Evolutionary conservation across 495 filamentous ascomycete species (phyloP).

Genomic region (Penicillium samsonianum): DNA sequence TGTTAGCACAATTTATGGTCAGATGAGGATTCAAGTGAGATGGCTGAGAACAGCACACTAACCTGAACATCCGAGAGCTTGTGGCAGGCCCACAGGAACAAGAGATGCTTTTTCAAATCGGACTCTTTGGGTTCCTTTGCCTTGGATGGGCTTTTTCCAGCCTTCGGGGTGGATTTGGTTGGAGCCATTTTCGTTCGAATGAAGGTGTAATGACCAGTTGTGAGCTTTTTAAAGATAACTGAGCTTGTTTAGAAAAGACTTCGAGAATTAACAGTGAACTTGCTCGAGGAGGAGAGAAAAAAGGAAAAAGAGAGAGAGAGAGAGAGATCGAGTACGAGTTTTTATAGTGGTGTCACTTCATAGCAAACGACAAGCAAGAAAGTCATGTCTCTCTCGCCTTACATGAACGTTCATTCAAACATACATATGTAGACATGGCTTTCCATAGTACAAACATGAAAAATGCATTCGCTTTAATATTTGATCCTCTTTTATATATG

Average conservation of each 20-base stretch:
- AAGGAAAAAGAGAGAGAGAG: not conserved
- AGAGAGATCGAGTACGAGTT: not conserved
- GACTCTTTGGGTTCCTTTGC: not conserved
- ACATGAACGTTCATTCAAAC: no score
- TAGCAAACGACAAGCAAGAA: not conserved
- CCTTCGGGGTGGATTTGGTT: not conserved
- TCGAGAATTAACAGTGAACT: no score
- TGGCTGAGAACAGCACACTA: not conserved
- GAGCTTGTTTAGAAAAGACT: not conserved
- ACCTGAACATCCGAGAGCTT: not conserved
- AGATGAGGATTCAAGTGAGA: not conserved
- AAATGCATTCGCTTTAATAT: no score
- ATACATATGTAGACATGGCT: no score
- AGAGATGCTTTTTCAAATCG: not conserved
- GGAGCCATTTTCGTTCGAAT: not conserved
- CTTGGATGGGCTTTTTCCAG: not conserved
- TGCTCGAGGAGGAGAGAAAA: not conserved
- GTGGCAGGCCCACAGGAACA: conserved; percentile 1
- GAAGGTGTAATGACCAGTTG: not conserved
- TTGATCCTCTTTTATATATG: not conserved
- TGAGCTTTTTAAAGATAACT: not conserved
- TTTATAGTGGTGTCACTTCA: not conserved
- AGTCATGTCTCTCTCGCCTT: not conserved
- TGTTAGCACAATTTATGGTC: not conserved
- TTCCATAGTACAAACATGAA: not conserved